phyloP scores from a whole-genome alignment of 2,329 filamentous ascomycete genomes.

The Colletotrichum theobromicola region DNA sequence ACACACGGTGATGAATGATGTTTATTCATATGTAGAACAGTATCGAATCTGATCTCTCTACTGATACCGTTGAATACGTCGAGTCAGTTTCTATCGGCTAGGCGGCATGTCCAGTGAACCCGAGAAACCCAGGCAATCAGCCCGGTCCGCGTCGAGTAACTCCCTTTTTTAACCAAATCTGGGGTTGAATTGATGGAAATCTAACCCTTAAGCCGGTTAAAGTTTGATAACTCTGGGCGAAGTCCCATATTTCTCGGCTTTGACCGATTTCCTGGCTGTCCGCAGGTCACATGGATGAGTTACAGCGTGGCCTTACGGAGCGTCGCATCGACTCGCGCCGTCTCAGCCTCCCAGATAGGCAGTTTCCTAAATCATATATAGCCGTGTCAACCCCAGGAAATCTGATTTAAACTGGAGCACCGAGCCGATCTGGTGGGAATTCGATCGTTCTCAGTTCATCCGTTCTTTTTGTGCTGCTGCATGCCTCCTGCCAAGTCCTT shows the following conservation, averaged over 20 bases:
- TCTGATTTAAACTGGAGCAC: not conserved
- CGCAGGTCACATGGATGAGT: not conserved
- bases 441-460: no score
- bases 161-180: not conserved
- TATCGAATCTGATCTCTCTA: not conserved
- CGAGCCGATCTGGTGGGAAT: no score
- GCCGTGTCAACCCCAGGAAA: not conserved
- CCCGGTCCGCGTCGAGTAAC: not conserved
- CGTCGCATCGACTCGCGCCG: not conserved
- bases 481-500: not conserved
- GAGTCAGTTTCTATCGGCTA: not conserved
- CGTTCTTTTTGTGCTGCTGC: not conserved
- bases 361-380: not conserved
- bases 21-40: not conserved
- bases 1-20: no score
- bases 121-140: not conserved
- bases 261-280: not conserved
- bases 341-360: not conserved
- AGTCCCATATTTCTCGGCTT: not conserved
- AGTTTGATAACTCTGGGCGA: not conserved
- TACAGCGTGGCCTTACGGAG: not conserved
- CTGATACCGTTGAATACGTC: not conserved
- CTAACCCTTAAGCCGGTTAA: not conserved
- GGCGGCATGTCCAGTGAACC: not conserved
- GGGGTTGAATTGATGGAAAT: no score